Evolutionary conservation across 164 flowering plant genomes (phyloP).

Genomic region (Magnolia sinica): DNA sequence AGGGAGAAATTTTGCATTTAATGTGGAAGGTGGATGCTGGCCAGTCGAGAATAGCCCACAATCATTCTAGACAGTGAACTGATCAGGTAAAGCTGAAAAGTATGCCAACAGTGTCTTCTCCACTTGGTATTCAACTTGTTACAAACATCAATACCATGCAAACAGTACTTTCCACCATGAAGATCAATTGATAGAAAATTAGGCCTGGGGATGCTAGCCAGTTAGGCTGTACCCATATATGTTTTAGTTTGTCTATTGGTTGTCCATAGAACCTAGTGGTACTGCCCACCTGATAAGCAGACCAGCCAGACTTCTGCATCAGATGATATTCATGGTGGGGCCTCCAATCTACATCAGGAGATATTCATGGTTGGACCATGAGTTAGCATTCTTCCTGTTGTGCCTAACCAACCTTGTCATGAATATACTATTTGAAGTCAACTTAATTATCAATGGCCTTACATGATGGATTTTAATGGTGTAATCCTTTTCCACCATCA

Average conservation of each 20-base stretch:
- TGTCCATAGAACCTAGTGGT: no score
- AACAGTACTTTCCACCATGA: neutral
- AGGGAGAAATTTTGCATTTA: neutral
- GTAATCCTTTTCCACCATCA: no score
- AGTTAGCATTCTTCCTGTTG: no score
- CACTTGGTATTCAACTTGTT: neutral
- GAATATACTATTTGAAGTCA: no score
- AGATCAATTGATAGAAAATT: neutral
- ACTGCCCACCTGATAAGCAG: neutral
- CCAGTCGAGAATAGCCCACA: no score
- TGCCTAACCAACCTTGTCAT: no score
- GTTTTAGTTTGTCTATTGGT: neutral
- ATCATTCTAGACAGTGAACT: neutral
- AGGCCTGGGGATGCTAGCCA: neutral
- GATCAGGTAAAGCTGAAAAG: neutral
- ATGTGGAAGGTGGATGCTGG: neutral
- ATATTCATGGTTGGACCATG: no score
- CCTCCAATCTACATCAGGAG: neutral
- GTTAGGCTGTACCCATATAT: neutral
- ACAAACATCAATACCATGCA: neutral
- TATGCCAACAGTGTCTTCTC: neutral
- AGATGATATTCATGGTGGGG: neutral
- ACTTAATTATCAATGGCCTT: no score
- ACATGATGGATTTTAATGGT: no score
- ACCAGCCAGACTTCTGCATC: neutral